Evolutionary conservation across 2,329 filamentous ascomycete species (phyloP).

Genomic region (Juglanconis oblonga): DNA sequence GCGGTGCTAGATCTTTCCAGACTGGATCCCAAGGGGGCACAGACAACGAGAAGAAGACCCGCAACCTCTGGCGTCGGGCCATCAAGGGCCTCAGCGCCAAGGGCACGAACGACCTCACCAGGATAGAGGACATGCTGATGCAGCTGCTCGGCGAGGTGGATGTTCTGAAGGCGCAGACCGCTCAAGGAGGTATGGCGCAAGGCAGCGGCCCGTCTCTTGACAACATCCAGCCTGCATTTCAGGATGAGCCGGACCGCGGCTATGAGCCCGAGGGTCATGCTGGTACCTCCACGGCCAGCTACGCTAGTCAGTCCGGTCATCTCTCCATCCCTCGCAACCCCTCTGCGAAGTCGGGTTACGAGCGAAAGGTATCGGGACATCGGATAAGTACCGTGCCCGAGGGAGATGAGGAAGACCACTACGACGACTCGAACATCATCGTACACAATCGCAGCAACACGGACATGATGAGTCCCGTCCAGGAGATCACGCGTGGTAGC

Average conservation of each 20-base stretch:
- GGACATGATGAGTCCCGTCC: constrained; percentile 59
- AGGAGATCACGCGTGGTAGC: constrained; percentile 49
- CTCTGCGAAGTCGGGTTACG: constrained; percentile 41
- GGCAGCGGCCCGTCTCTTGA: constrained; percentile 66
- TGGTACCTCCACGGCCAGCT: constrained; percentile 70
- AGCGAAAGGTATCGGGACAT: constrained; percentile 54
- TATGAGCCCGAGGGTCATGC: constrained; percentile 83
- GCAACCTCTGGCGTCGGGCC: constrained; percentile 88
- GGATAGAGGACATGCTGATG: constrained; percentile 89
- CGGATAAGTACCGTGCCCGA: constrained; percentile 89
- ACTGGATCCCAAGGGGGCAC: constrained; percentile 54
- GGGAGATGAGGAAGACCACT: constrained; percentile 62
- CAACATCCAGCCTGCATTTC: constrained; percentile 58
- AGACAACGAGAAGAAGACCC: constrained; percentile 73
- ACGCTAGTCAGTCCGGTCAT: constrained; percentile 73
- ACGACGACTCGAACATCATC: constrained; percentile 20
- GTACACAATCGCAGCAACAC: constrained; percentile 37
- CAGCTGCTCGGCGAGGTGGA: constrained; percentile 92
- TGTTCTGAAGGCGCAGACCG: constrained; percentile 65
- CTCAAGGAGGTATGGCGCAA: constrained; percentile 35
- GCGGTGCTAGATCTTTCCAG: constrained; percentile 57
- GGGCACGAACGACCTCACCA: constrained; percentile 80
- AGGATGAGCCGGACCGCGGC: constrained; percentile 67
- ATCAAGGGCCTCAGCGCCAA: constrained; percentile 86
- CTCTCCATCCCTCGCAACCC: constrained; percentile 59